A percentile compares a stretch with the other conserved stretches of the same genome.
Conservation (phyloP, 1,139 yeast species). For the Lodderomyces jiufengensis region DNA sequence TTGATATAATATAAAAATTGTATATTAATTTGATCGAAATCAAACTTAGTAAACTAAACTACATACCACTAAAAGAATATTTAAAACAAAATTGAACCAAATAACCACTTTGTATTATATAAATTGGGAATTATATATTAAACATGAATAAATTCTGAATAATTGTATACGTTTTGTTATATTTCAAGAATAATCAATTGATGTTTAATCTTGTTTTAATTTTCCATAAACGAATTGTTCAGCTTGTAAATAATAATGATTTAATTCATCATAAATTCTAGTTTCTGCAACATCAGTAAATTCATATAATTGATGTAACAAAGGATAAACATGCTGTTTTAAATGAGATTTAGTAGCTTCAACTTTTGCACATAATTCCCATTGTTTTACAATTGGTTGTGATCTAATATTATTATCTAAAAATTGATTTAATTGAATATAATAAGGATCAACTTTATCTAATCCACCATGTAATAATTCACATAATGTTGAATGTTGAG, state of each 20-base stretch:
- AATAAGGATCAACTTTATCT: conserved; percentile 31
- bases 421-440: conserved; percentile 23
- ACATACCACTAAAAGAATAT: too few species aligned
- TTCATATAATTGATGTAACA: conserved; percentile 24
- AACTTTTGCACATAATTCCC: conserved; percentile 31
- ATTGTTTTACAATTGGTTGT: conserved; percentile 33
- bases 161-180: too few species aligned
- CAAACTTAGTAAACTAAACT: too few species aligned
- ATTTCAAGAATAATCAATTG: too few species aligned
- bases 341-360: conserved; percentile 17
- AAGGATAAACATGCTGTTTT: conserved; percentile 23
- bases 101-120: too few species aligned
- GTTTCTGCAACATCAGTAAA: conserved; percentile 26
- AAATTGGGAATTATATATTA: too few species aligned
- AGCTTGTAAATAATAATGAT: conserved; percentile 11
- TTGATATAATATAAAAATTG: too few species aligned
- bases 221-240: conserved; percentile 9
- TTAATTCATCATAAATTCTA: conserved; percentile 19
- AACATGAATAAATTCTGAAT: too few species aligned
- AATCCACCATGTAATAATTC: conserved; percentile 31
- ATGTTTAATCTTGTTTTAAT: conserved; percentile 13
- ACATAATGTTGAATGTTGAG: conserved; percentile 27
- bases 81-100: too few species aligned
- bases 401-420: conserved; percentile 38
- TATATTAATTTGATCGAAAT: too few species aligned